Percentiles rank a stretch among this genome's conserved stretches.
Conservation (phyloP, 257 asterid genomes). For the Plantago elongata region DNA sequence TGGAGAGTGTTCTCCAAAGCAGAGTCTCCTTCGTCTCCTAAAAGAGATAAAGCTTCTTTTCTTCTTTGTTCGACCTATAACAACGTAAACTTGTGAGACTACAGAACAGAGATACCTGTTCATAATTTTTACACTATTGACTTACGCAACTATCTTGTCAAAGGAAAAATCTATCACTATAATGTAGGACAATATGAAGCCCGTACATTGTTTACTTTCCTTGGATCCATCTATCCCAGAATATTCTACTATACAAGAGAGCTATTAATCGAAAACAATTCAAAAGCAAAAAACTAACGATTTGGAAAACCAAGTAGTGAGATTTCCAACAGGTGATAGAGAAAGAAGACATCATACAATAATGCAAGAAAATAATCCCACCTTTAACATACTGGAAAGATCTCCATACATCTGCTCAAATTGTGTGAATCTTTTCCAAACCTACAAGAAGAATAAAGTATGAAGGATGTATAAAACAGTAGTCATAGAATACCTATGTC, state of each 20-base stretch:
- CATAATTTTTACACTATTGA: neutral
- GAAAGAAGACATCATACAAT: neutral
- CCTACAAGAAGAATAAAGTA: conserved; percentile 40
- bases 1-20: conserved; percentile 66
- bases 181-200: too few relatives aligned
- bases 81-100: neutral
- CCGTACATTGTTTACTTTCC: too few relatives aligned
- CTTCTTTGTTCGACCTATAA: conserved; percentile 92
- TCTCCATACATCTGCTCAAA: conserved; percentile 98
- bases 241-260: neutral
- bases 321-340: neutral
- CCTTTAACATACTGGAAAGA: conserved; percentile 96
- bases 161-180: too few relatives aligned
- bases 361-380: conserved; percentile 25
- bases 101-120: neutral
- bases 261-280: conserved; percentile 1
- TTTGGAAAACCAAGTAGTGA: conserved; percentile 13
- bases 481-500: neutral
- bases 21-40: conserved; percentile 64
- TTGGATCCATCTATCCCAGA: too few relatives aligned
- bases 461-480: neutral
- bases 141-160: neutral
- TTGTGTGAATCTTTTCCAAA: conserved; percentile 81
- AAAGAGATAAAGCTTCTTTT: conserved; percentile 79
- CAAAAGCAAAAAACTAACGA: neutral